Percentiles rank a stretch among this genome's conserved stretches.
Evolutionary conservation across 495 filamentous ascomycete genomes (phyloP).

Genomic region (Aspergillus carlsbadensis): DNA sequence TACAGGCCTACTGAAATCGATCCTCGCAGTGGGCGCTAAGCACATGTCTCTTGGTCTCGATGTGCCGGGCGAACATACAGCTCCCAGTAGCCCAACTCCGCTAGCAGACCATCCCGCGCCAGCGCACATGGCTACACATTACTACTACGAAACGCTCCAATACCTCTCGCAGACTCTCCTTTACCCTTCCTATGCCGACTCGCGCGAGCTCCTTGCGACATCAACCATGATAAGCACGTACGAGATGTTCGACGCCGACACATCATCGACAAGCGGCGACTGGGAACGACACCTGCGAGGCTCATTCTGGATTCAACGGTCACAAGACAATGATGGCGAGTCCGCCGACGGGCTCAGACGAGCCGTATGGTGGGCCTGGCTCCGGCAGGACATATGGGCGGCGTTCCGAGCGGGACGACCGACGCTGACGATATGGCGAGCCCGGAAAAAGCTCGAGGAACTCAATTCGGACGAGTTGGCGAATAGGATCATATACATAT

Average conservation of each 20-base stretch:
- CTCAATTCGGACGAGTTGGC: constrained; percentile 12
- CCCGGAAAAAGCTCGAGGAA: background rate
- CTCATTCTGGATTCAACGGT: constrained; percentile 15
- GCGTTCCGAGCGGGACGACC: constrained; percentile 13
- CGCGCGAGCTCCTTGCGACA: constrained; percentile 12
- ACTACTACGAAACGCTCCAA: constrained; percentile 23
- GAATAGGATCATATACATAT: constrained; percentile 9
- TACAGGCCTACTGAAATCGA: constrained; percentile 18
- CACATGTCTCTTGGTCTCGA: constrained; percentile 18
- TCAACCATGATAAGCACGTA: constrained; percentile 14
- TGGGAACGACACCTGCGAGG: constrained; percentile 17
- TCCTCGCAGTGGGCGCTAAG: constrained; percentile 17
- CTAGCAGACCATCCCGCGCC: background rate
- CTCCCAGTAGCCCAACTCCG: background rate
- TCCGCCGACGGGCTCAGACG: constrained; percentile 7
- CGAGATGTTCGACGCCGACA: constrained; percentile 16
- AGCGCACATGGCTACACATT: constrained; percentile 13
- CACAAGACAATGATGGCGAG: constrained; percentile 15
- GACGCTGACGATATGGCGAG: constrained; percentile 14
- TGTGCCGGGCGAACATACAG: background rate
- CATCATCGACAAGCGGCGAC: background rate
- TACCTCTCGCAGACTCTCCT: constrained; percentile 27
- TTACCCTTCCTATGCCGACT: constrained; percentile 8
- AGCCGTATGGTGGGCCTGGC: constrained; percentile 20
- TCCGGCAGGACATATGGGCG: constrained; percentile 17